A percentile compares a stretch with the other conserved stretches of the same genome.
These are phyloP conservation scores for Fraxinus sp. DNA, from an alignment of 305 asterid genomes.

Conservation along the genomic window DNA sequence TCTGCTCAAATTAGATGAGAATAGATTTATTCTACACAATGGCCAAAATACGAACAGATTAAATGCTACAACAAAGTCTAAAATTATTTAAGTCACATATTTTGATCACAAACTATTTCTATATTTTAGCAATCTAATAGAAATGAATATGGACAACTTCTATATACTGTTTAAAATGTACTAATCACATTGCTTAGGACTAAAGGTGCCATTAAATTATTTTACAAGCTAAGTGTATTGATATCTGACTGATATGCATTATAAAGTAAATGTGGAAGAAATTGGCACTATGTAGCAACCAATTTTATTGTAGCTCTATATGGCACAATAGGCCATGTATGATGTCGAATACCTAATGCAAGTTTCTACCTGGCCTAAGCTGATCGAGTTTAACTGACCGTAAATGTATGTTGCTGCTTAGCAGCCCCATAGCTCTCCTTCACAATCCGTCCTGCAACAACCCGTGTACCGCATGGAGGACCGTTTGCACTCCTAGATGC, in stretches of 20 bases:
- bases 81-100: background rate
- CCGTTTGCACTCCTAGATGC: conserved; percentile 74
- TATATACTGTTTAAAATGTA: background rate
- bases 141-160: background rate
- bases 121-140: background rate
- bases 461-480: conserved; percentile 68
- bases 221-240: background rate
- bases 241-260: background rate
- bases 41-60: background rate
- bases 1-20: conserved; percentile 39
- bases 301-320: background rate
- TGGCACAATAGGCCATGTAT: background rate
- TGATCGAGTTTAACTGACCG: conserved; percentile 41
- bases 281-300: background rate
- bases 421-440: conserved; percentile 54
- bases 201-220: background rate
- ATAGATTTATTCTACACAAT: background rate
- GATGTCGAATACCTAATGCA: background rate
- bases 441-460: conserved; percentile 36
- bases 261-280: background rate
- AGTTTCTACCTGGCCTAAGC: conserved; percentile 11
- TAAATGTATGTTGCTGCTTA: conserved; percentile 70
- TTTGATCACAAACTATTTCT: background rate
- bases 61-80: background rate
- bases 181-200: background rate